Evolutionary conservation across 495 filamentous ascomycete species (phyloP).

Genomic region (Trichodelitschia bisporula): DNA sequence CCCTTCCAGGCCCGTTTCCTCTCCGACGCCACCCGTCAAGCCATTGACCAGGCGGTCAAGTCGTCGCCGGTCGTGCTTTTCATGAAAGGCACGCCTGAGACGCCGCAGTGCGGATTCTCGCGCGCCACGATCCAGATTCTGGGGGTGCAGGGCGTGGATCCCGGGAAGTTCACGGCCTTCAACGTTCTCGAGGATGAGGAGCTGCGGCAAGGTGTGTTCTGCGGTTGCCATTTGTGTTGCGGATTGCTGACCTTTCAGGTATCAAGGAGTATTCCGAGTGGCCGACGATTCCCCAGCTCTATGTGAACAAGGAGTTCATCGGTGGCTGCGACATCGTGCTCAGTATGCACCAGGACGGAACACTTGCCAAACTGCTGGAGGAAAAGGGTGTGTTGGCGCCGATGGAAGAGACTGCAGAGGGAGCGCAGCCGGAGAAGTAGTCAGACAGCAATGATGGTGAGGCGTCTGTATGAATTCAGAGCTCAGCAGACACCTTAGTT

Average conservation of each 20-base stretch:
- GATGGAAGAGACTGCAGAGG: no score
- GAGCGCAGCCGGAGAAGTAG: no score
- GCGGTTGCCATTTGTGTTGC: neutral
- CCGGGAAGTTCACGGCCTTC: slow-evolving; percentile 86
- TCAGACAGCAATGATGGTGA: no score
- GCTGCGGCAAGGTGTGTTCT: slow-evolving; percentile 48
- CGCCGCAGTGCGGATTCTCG: slow-evolving; percentile 95
- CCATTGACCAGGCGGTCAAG: slow-evolving; percentile 68
- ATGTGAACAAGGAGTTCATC: slow-evolving; percentile 84
- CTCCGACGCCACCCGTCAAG: slow-evolving; percentile 9
- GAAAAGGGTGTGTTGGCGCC: slow-evolving; percentile 58
- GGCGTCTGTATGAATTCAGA: no score
- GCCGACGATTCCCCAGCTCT: slow-evolving; percentile 95
- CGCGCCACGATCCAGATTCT: slow-evolving; percentile 86
- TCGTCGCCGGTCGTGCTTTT: slow-evolving; percentile 86
- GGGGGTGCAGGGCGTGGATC: slow-evolving; percentile 83
- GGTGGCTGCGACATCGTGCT: slow-evolving; percentile 94
- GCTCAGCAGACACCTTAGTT: no score
- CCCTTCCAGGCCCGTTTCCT: neutral
- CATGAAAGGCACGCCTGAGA: slow-evolving; percentile 97
- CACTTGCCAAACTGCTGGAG: slow-evolving; percentile 72
- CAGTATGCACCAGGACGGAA: slow-evolving; percentile 92
- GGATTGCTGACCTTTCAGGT: slow-evolving; percentile 23
- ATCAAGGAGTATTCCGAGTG: slow-evolving; percentile 98
- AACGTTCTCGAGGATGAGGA: slow-evolving; percentile 87